These are phyloP conservation scores for Leishmania braziliensis DNA, from an alignment of 208 protist species.

Conservation along the genomic window DNA sequence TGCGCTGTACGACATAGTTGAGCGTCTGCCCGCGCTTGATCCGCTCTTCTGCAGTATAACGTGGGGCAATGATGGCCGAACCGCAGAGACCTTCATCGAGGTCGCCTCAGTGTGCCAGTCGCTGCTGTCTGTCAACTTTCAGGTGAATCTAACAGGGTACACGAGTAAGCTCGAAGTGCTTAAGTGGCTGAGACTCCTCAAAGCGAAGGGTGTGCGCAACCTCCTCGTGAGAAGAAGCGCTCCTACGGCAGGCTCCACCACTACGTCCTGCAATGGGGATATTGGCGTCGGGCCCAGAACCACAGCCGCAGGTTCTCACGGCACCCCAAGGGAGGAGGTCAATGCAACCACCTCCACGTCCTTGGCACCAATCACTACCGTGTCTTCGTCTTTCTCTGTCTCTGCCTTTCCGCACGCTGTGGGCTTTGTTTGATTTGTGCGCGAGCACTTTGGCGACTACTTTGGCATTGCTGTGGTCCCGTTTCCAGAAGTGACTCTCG, in stretches of 20 bases:
- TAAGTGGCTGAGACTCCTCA: constrained; percentile 64
- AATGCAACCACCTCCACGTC: not conserved
- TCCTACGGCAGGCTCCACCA: not conserved
- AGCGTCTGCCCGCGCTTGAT: constrained; percentile 78
- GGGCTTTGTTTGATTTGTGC: constrained; percentile 92
- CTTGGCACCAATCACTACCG: not conserved
- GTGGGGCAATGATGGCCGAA: constrained; percentile 89
- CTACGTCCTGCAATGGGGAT: not conserved
- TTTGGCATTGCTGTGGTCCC: constrained; percentile 91
- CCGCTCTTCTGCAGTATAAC: constrained; percentile 94
- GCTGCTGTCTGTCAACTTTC: constrained; percentile 82
- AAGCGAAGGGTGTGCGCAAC: constrained; percentile 91
- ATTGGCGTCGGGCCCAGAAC: not conserved
- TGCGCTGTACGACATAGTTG: constrained; percentile 82
- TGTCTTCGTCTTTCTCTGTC: not conserved
- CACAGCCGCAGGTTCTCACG: not conserved
- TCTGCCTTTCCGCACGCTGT: constrained; percentile 83
- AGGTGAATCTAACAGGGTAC: constrained; percentile 95
- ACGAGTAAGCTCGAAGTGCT: constrained; percentile 70
- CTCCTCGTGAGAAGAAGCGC: constrained; percentile 53
- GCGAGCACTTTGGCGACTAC: constrained; percentile 91
- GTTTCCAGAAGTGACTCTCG: constrained; percentile 68
- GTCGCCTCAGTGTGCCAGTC: constrained; percentile 74
- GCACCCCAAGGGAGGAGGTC: not conserved
- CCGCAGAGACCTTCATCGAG: constrained; percentile 80